Evolutionary conservation across 1,284 basidiomycete species (phyloP).

Genomic region (Leccinum subspadiceum): DNA sequence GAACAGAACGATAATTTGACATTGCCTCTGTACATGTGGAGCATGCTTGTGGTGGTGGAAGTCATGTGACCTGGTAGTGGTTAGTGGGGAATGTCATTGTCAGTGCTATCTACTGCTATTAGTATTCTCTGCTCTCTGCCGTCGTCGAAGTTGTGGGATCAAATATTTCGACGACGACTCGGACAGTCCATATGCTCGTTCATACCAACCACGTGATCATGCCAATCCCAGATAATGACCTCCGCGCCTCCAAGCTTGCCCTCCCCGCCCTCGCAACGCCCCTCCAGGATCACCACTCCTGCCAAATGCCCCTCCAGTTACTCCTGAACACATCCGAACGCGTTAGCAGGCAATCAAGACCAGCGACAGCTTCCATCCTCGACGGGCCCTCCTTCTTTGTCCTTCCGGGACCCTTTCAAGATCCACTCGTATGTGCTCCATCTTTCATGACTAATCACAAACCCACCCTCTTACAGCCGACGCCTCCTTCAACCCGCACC

Average conservation of each 20-base stretch:
- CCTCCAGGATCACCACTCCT: conserved; percentile 21
- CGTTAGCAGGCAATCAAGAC: conserved; percentile 37
- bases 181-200: conserved; percentile 5
- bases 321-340: conserved; percentile 23
- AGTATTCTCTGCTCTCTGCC: not conserved
- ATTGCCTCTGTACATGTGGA: conserved; percentile 87
- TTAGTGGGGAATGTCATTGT: conserved; percentile 23
- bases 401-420: conserved; percentile 20
- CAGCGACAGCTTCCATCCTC: conserved; percentile 50
- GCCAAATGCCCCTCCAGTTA: conserved; percentile 35
- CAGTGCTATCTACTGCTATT: conserved; percentile 1
- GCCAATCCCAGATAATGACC: conserved; percentile 24
- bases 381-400: conserved; percentile 33
- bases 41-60: conserved; percentile 57
- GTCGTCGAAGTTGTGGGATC: not conserved
- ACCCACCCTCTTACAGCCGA: conserved; percentile 5
- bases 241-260: conserved; percentile 11
- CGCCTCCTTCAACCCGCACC: conserved; percentile 3
- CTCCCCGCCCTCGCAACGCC: conserved; percentile 23
- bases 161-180: not conserved
- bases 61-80: conserved; percentile 29
- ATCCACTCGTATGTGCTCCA: conserved; percentile 11
- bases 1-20: conserved; percentile 95
- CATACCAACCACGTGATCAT: conserved; percentile 27
- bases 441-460: not conserved